Percentiles rank a stretch among this genome's conserved stretches.
Conservation (phyloP, 1,139 yeast species). For the Debaryomycetaceae sp. region DNA sequence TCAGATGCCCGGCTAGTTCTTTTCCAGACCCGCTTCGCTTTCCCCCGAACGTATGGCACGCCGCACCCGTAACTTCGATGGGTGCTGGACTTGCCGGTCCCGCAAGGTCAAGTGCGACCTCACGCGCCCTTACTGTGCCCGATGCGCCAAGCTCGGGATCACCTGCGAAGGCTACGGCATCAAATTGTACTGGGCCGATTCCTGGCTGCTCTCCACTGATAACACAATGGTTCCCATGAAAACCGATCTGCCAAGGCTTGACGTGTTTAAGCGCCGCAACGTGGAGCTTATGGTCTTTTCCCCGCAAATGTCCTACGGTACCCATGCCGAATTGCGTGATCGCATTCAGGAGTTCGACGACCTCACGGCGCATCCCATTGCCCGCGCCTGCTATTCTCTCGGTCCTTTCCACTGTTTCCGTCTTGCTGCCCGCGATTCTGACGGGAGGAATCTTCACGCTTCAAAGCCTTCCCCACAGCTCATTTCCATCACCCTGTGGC, state of each 20-base stretch:
- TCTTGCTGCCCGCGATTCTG: background rate
- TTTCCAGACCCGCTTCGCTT: too few relatives aligned
- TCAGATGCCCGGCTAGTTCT: background rate
- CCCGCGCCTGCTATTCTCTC: slow-evolving; percentile 4
- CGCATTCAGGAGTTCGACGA: slow-evolving; percentile 19
- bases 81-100: slow-evolving; percentile 44
- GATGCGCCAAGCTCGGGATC: slow-evolving; percentile 31
- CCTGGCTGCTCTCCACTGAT: slow-evolving; percentile 13
- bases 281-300: slow-evolving; percentile 28
- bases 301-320: slow-evolving; percentile 17
- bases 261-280: slow-evolving; percentile 24
- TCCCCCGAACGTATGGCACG: too few relatives aligned
- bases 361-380: slow-evolving; percentile 1
- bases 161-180: slow-evolving; percentile 33
- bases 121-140: slow-evolving; percentile 26
- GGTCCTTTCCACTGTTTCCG: slow-evolving; percentile 26
- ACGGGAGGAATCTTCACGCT: background rate
- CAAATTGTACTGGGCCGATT: slow-evolving; percentile 31
- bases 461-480: background rate
- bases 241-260: slow-evolving; percentile 11
- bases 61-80: slow-evolving; percentile 31
- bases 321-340: slow-evolving; percentile 19
- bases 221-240: slow-evolving; percentile 12
- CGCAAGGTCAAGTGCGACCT: slow-evolving; percentile 43
- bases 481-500: background rate